Evolutionary conservation across 371 early-diverging fungal genomes (phyloP), one percentile per base, ranked within the genome.

Genomic region (Coemansia linderi): DNA sequence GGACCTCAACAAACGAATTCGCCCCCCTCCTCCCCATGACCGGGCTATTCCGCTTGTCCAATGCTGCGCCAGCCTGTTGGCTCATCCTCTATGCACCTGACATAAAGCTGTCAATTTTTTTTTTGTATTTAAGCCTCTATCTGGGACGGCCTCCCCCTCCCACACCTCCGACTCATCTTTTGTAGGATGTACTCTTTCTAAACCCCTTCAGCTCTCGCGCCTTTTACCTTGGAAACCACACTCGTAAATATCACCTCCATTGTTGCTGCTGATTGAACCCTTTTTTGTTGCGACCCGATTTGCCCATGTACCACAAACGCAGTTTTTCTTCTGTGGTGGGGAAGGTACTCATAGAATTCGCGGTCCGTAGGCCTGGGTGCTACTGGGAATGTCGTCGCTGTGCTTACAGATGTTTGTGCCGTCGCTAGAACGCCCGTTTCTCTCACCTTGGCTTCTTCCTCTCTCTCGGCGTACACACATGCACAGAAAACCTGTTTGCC

Each of bases 1-100:
- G 50, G 13, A 13, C 50, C 50, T 50, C 50, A 27, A 50, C 50
- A n/a, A 50, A 50, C 8, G 13, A 24, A 50, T 50, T 50, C 19
- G n/a, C 46, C 27, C 50, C n/a, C n/a, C 22, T 46, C 46, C n/a
- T n/a, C 43, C 43, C 43, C 46, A 46, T 19, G 46, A 46, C 50
- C 33, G 10, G 4, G 27, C 13, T 13, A 12, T 27, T 50, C 50
- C 24, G 27, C n/a, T n/a, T 13, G 50, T 27, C 50, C 50, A 50
- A 50, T 50, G 50, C 50, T 50, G 50, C 24, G 50, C 50, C 50
- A 15, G 27, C 27, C 50, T 27, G 50, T 4, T 50, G 50, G 50
- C 50, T 50, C 50, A 1, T 50, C 12, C 15, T 27, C 50, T 4
- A 13, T 27, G 27, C 50, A 50, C 50, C 9, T 27, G 40, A 9